These are phyloP conservation scores for Neoascochyta sp. DNA, from an alignment of 2,329 filamentous ascomycete species.

Conservation along the genomic window DNA sequence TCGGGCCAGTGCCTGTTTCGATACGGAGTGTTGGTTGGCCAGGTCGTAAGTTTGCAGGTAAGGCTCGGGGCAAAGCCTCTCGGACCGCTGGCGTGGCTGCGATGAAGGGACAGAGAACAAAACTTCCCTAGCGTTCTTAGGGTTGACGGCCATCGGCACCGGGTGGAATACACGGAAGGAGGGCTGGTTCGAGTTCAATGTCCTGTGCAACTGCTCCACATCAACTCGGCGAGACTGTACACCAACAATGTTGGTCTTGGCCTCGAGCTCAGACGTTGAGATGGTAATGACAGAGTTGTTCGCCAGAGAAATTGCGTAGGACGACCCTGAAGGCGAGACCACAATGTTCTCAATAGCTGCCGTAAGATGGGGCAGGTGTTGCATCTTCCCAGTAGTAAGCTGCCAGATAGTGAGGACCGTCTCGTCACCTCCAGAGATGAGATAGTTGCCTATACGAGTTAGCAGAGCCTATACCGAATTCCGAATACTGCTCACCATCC, in stretches of 20 bases:
- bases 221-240: conserved; percentile 57
- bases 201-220: conserved; percentile 22
- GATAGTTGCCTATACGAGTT: conserved; percentile 67
- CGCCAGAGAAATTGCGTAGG: conserved; percentile 79
- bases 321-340: conserved; percentile 73
- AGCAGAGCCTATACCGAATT: background rate
- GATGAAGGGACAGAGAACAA: conserved; percentile 52
- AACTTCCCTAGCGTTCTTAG: conserved; percentile 40
- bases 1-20: conserved; percentile 82
- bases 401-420: conserved; percentile 91
- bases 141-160: conserved; percentile 42
- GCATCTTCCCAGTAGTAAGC: conserved; percentile 75
- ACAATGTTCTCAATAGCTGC: conserved; percentile 80
- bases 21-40: conserved; percentile 70
- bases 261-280: conserved; percentile 83
- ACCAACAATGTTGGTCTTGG: conserved; percentile 78
- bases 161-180: conserved; percentile 20
- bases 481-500: conserved; percentile 63
- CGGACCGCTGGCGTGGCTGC: conserved; percentile 38
- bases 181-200: conserved; percentile 16
- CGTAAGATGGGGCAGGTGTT: conserved; percentile 85
- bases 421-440: conserved; percentile 89
- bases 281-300: conserved; percentile 91
- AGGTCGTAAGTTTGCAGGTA: conserved; percentile 84
- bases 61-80: conserved; percentile 45